phyloP scores from a whole-genome alignment of 306 rosid species.

The Macrotyloma uniflorum region DNA sequence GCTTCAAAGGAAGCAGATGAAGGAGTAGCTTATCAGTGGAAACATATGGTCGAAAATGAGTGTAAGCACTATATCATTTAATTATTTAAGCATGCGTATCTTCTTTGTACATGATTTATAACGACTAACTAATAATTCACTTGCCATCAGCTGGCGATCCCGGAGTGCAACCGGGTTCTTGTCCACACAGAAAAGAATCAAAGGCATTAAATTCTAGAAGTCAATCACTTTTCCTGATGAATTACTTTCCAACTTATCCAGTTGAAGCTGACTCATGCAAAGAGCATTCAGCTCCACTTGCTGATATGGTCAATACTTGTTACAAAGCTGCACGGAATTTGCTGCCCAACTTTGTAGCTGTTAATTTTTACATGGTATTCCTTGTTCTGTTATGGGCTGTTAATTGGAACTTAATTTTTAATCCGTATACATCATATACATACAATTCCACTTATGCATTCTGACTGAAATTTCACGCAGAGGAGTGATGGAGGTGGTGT shows the following conservation, averaged over 20 bases:
- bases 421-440: slow-evolving; percentile 14
- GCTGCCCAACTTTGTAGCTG: slow-evolving; percentile 88
- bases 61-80: slow-evolving; percentile 51
- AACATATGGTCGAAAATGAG: slow-evolving; percentile 91
- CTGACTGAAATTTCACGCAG: slow-evolving; percentile 60
- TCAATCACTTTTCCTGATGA: slow-evolving; percentile 75
- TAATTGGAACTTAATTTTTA: slow-evolving; percentile 16
- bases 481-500: slow-evolving; percentile 98
- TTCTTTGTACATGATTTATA: slow-evolving; percentile 13
- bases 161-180: slow-evolving; percentile 73
- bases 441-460: slow-evolving; percentile 36
- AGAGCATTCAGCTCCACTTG: slow-evolving; percentile 92
- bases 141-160: slow-evolving; percentile 95
- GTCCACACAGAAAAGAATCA: slow-evolving; percentile 91
- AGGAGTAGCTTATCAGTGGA: slow-evolving; percentile 98
- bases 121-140: background rate
- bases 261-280: slow-evolving; percentile 93
- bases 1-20: slow-evolving; percentile 90
- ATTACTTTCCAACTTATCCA: slow-evolving; percentile 93
- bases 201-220: slow-evolving; percentile 74
- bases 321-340: slow-evolving; percentile 85
- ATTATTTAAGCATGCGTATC: slow-evolving; percentile 1
- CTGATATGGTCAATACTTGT: slow-evolving; percentile 83
- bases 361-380: slow-evolving; percentile 94
- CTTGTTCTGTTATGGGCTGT: slow-evolving; percentile 4